phyloP scores from a whole-genome alignment of 2,329 filamentous ascomycete genomes.

The Neodidymelliopsis sp. region DNA sequence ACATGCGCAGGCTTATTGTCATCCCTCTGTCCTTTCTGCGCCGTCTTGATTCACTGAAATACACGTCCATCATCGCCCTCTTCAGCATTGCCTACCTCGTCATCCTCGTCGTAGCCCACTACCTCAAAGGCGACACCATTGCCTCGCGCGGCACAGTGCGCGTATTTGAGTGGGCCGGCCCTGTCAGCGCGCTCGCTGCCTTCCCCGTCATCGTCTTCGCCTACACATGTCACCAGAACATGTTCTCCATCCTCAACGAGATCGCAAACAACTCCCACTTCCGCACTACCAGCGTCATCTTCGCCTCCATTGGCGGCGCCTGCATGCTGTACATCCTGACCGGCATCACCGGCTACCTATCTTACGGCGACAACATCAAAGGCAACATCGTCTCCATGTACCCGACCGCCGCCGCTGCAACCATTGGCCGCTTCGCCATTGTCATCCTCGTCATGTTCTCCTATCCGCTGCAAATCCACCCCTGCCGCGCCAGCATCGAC shows the following conservation, averaged over 20 bases:
- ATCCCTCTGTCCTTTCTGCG: conserved; percentile 94
- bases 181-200: conserved; percentile 79
- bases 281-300: conserved; percentile 80
- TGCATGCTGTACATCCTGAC: conserved; percentile 87
- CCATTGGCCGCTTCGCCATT: conserved; percentile 93
- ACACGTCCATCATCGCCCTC: conserved; percentile 90
- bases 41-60: conserved; percentile 93
- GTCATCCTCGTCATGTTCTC: conserved; percentile 96
- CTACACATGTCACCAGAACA: conserved; percentile 99
- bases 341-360: conserved; percentile 93
- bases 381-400: conserved; percentile 87
- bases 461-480: conserved; percentile 93
- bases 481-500: conserved; percentile 92
- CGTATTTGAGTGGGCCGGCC: conserved; percentile 78
- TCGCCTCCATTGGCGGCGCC: conserved; percentile 86
- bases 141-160: conserved; percentile 77
- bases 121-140: conserved; percentile 76
- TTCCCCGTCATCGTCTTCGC: conserved; percentile 97
- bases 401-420: conserved; percentile 78
- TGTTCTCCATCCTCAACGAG: conserved; percentile 99
- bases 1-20: conserved; percentile 73
- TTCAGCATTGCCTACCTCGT: conserved; percentile 95
- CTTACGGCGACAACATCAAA: conserved; percentile 86
- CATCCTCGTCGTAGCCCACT: conserved; percentile 92
- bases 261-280: conserved; percentile 83